Base-by-base conservation (phyloP, 2,329 filamentous ascomycete genomes). In the Pyrenophora teres region DNA sequence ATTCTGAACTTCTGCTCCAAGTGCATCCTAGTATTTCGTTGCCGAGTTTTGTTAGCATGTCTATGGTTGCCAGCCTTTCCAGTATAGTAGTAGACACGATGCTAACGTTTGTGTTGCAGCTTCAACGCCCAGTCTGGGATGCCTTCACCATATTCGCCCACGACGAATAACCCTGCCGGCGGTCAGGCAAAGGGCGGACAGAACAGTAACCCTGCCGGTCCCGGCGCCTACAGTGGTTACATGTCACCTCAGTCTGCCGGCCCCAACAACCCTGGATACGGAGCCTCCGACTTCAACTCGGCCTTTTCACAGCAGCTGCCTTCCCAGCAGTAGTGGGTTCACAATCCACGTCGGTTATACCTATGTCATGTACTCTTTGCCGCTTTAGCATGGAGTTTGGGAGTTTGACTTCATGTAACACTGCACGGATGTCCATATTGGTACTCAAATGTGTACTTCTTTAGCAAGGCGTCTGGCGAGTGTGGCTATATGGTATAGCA, bases 381-480 rank as follows among this genome's bases (percentile, higher is more conserved):
- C 35, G 46, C 36, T 42, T 55, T 55, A 53, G 50, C 45, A 50
- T 27, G 53, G 53, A 38, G 53, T 56, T 40, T 10, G 36, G 53
- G 41, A 38, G 37, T 47, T 35, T 19, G 18, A 45, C 27, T 55
- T 55, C 37, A 50, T 39, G 25, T 10, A 10, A 38, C 30, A 41
- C 35, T 31, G 35, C 25, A n/a, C 33, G 38, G 13, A 45, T 31
- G 19, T 37, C 23, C 30, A 39, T 46, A 47, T 39, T 43, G 36
- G 50, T 42, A 46, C 19, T 47, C 43, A 40, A 36, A 46, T 15
- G 37, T 35, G 43, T 27, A 39, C 18, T 47, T 13, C 39, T 44
- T 57, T 56, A 56, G 55, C 55, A 42, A 42, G 55, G 55, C 55
- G 55, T 57, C 52, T 50, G 52, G 55, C 44, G 52, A 46, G 46